Conservation (phyloP, 2,329 filamentous ascomycete species). For the Paracoccidioides brasiliensis region DNA sequence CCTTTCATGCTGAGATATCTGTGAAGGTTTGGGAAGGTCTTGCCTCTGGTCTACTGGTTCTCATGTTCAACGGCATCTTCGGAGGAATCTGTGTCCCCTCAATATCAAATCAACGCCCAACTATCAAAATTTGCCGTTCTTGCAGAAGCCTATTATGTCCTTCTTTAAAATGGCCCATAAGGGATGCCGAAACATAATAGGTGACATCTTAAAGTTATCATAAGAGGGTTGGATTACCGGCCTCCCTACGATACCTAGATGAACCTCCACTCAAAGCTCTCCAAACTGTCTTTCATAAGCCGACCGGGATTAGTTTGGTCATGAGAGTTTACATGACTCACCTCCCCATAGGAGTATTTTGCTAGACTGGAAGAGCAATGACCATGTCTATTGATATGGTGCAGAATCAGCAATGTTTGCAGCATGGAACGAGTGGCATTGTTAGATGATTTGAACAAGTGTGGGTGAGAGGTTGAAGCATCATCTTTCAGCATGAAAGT, state of each 20-base stretch:
- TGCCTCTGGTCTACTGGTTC: not conserved
- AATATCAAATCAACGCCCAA: not conserved
- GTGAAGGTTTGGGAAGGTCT: not conserved
- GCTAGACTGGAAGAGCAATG: not conserved
- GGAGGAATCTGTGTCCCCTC: not conserved
- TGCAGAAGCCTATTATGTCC: not conserved
- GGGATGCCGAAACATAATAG: not conserved
- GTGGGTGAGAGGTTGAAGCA: not conserved
- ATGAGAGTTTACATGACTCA: not conserved
- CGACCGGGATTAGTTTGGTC: not conserved
- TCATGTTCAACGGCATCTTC: not conserved
- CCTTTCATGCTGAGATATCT: not conserved
- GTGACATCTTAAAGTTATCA: not conserved
- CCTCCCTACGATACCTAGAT: too few species aligned
- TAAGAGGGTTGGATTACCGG: not conserved
- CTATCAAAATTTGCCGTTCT: not conserved
- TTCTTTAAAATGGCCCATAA: not conserved
- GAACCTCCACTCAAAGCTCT: too few species aligned
- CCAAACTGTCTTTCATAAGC: too few species aligned
- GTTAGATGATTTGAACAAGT: not conserved
- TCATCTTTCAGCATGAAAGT: not conserved
- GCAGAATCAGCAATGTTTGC: not conserved
- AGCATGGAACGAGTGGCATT: not conserved
- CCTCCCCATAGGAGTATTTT: not conserved
- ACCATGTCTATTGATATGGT: not conserved